Base-by-base conservation (phyloP, 2,329 filamentous ascomycete genomes). In the Fusarium coffeatum region DNA sequence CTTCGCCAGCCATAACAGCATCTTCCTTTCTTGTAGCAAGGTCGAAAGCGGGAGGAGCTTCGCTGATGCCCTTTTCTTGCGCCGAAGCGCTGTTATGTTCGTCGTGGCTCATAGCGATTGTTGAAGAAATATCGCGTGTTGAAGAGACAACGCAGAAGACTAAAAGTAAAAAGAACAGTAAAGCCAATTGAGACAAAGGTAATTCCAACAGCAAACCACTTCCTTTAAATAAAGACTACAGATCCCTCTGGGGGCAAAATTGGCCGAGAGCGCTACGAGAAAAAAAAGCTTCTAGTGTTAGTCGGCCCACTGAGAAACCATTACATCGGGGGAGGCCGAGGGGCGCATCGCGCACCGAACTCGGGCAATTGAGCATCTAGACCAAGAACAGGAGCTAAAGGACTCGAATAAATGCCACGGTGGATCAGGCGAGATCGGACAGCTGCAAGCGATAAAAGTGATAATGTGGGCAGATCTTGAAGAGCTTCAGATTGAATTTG, bases 321-420 rank as follows among this genome's bases (percentile, higher is more conserved):
- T 37, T 37, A n/a, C 3, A 18, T 55, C 43, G 65, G 66, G 12
- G 27, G 43, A 45, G 41, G 48, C 58, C 67, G 66, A 66, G 64
- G 49, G 15, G 32, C 49, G 34, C 55, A 53, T 45, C 55, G 66
- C 61, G 66, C 47, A 69, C 66, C 66, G 66, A 67, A 42, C 18
- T 59, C 46, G 41, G 49, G 25, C 45, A 47, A 43, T n/a, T 22
- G 28, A 37, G 48, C 23, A 41, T 53, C 49, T 53, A 53, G 49
- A 53, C 49, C 34, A 20, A n/a, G 34, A 41, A 20, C 15, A 53
- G 32, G 22, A 41, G 48, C 37, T 25, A n/a, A 18, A 20, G 8
- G 11, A 16, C 30, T 37, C 10, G 9, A 4, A 37, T 11, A 32
- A 30, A 20, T 7, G 28, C 47, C 15, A 51, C 42, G 27, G 30